Conservation (phyloP, 345 rosid species). For the Luvunga scandens region DNA sequence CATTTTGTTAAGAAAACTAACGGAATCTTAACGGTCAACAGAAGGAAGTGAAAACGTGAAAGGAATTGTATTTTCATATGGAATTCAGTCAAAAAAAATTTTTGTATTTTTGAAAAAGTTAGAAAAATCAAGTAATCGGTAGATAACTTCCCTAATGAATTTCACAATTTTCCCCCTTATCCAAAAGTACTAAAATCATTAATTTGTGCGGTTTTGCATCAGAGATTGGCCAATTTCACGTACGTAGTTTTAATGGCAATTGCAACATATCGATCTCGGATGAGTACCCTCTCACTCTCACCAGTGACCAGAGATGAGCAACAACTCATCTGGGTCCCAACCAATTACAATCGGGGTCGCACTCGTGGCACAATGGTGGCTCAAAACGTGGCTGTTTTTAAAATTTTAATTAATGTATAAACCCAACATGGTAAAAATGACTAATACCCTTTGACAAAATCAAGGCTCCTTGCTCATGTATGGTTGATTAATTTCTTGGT, state of each 20-base stretch:
- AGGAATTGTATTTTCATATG: no score
- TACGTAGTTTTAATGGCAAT: not conserved
- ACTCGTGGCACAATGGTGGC: constrained; percentile 5
- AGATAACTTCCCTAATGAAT: no score
- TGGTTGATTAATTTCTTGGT: not conserved
- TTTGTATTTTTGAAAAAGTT: no score
- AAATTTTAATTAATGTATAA: constrained; percentile 13
- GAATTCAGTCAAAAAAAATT: no score
- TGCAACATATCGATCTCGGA: not conserved
- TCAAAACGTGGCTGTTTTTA: constrained; percentile 4
- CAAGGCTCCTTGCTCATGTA: not conserved
- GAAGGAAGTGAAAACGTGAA: no score
- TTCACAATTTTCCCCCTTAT: not conserved
- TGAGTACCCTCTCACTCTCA: not conserved
- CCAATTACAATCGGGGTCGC: not conserved
- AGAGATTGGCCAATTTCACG: not conserved
- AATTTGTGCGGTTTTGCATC: not conserved
- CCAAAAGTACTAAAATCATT: not conserved
- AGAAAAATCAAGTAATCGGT: no score
- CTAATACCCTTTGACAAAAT: not conserved
- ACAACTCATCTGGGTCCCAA: constrained; percentile 13
- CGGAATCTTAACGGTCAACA: no score
- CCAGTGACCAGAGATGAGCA: not conserved
- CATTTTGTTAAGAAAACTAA: no score
- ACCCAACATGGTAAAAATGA: constrained; percentile 16